Conservation (phyloP, 495 filamentous ascomycete species). For the Endocarpon pusillum region DNA sequence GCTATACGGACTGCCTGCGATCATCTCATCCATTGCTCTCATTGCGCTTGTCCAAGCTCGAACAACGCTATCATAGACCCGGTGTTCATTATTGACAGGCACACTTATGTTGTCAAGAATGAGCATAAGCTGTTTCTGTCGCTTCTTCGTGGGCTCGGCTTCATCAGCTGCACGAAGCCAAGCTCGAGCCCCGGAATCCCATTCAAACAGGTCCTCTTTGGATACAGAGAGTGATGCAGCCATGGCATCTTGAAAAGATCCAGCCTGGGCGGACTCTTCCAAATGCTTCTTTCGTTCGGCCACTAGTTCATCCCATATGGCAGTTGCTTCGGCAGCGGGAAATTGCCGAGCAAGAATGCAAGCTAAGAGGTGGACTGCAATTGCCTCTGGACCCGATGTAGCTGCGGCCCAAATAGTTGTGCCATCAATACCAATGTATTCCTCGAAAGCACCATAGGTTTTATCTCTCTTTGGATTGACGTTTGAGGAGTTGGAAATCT, state of each 20-base stretch:
- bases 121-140: conserved; percentile 19
- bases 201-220: conserved; percentile 13
- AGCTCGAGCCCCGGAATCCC: conserved; percentile 21
- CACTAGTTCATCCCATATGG: conserved; percentile 20
- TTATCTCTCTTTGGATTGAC: conserved; percentile 1
- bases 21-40: conserved; percentile 11
- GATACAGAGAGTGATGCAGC: conserved; percentile 7
- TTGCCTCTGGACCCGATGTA: conserved; percentile 15
- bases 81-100: conserved; percentile 9
- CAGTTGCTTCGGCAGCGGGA: conserved; percentile 12
- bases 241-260: background rate
- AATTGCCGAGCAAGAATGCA: conserved; percentile 19
- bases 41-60: conserved; percentile 13
- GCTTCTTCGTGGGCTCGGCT: background rate
- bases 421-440: conserved; percentile 15
- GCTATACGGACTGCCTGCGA: conserved; percentile 10
- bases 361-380: conserved; percentile 17
- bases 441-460: conserved; percentile 15
- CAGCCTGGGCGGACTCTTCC: background rate
- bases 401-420: conserved; percentile 20
- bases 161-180: conserved; percentile 11
- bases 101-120: conserved; percentile 19
- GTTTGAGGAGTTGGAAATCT: conserved; percentile 7
- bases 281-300: conserved; percentile 7
- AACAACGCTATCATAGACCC: conserved; percentile 16